Conservation (phyloP, 2,329 filamentous ascomycete species). For the Lasiodiplodia sp. region DNA sequence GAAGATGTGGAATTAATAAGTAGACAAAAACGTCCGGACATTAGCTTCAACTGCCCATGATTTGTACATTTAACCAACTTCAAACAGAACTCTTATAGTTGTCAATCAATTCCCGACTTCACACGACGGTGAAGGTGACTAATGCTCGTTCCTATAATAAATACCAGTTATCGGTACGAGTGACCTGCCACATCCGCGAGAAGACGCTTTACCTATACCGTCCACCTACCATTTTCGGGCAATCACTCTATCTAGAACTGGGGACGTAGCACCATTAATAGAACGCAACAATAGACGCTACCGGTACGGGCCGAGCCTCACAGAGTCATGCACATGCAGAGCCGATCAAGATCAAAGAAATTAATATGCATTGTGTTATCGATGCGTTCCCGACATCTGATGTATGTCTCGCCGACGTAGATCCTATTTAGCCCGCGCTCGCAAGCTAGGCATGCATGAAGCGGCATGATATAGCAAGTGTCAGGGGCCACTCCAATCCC, state of each 20-base stretch:
- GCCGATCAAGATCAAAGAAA: not conserved
- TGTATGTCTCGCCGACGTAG: conserved; percentile 21
- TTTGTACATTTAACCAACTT: not conserved
- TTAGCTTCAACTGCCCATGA: not conserved
- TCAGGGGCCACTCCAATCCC: not conserved
- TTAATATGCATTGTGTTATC: not conserved
- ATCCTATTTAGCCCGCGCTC: not conserved
- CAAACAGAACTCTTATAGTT: too few species aligned
- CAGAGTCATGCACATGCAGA: not conserved
- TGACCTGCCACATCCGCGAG: not conserved
- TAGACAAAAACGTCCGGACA: not conserved
- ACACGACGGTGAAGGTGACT: too few species aligned
- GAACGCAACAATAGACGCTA: too few species aligned
- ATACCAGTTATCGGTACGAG: too few species aligned
- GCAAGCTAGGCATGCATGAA: not conserved
- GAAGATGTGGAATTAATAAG: too few species aligned
- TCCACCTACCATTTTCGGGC: not conserved
- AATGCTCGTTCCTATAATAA: too few species aligned
- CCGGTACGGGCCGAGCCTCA: not conserved
- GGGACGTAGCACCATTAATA: too few species aligned
- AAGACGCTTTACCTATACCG: not conserved
- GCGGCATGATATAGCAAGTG: not conserved
- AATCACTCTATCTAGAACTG: not conserved
- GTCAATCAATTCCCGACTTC: too few species aligned
- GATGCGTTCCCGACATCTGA: conserved; percentile 26